Base-by-base conservation (phyloP, 805 yeast species). In the Sugiyamaella marilandica region DNA sequence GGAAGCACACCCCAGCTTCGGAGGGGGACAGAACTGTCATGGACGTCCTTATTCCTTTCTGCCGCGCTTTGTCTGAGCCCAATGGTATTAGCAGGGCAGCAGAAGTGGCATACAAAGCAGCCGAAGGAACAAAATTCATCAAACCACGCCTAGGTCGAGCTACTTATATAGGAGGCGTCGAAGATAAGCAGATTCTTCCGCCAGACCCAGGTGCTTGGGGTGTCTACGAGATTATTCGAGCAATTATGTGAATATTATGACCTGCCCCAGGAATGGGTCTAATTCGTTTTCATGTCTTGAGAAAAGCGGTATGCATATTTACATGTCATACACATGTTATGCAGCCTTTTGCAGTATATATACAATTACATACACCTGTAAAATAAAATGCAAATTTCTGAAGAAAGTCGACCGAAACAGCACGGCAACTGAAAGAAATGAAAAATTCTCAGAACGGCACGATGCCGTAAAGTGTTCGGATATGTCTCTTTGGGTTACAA, bases 91-190 rank as follows among this genome's bases (percentile, higher is more conserved):
- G 61, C 10, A 70, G 71, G 45, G 95, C 96, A 4, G 77, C 80
- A n/a, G 63, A 70, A 29, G 88, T 86, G 4, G 95, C 95, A 7
- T 73, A 52, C 21, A 69, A 78, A 41, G 95, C 95, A 46, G 91
- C 95, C 21, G 83, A 85, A 45, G 71, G 78, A 1, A 90, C 97
- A 0, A 82, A 81, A 47, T 71, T 79, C 14, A 68, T 85, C 59
- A 82, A 80, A 59, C 96, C 97, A 35, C 83, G 83, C 60, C 87
- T 91, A 58, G 97, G 97, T 33, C 81, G 97, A 64, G 96, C 97
- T 13, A 85, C 95, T 5, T 91, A 90, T 66, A 96, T 90, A 24
- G 76, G 76, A 55, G 81, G 80, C 51, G 78, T 71, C 46, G 74
- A 73, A 34, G 77, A 77, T 21, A 62, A 58, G 32, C 62, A 67